Conservation (phyloP, 352 stramenopile species). For the Globisporangium radiosum region DNA sequence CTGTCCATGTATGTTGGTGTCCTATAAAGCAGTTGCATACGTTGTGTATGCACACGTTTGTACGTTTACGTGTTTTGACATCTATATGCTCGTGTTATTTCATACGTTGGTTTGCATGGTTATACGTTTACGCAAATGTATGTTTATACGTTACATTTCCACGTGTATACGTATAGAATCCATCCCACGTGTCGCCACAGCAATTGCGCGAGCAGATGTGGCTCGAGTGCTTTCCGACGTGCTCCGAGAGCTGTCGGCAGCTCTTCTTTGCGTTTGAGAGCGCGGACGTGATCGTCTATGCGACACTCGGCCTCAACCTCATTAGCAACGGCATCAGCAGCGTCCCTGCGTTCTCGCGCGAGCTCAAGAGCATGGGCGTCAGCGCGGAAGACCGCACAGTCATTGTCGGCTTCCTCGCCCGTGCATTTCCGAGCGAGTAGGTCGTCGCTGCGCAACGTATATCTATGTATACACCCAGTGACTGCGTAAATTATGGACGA, state of each 20-base stretch:
- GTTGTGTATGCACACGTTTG: too few relatives aligned
- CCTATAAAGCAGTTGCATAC: too few relatives aligned
- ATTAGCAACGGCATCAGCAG: constrained; percentile 82
- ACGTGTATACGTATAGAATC: constrained; percentile 12
- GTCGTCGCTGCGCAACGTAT: too few relatives aligned
- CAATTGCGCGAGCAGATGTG: constrained; percentile 67
- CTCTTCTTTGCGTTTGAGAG: constrained; percentile 71
- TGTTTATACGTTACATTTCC: too few relatives aligned
- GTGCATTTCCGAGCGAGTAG: constrained; percentile 65
- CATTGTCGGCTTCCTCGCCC: constrained; percentile 69
- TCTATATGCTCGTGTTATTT: too few relatives aligned
- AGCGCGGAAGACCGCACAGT: constrained; percentile 66
- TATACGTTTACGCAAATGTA: too few relatives aligned
- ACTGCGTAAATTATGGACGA: too few relatives aligned
- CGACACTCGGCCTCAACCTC: constrained; percentile 76
- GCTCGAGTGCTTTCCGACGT: constrained; percentile 77
- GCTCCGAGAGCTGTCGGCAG: constrained; percentile 59
- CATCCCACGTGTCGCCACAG: constrained; percentile 34
- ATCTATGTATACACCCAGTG: not conserved
- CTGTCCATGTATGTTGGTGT: too few relatives aligned
- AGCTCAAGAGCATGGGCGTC: constrained; percentile 73
- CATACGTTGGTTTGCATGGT: too few relatives aligned
- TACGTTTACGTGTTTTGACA: too few relatives aligned
- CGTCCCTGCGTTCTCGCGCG: constrained; percentile 70
- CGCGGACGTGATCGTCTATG: constrained; percentile 72